Base-by-base conservation (phyloP, 768 basidiomycete genomes). In the Lactifluus subvellereus region DNA sequence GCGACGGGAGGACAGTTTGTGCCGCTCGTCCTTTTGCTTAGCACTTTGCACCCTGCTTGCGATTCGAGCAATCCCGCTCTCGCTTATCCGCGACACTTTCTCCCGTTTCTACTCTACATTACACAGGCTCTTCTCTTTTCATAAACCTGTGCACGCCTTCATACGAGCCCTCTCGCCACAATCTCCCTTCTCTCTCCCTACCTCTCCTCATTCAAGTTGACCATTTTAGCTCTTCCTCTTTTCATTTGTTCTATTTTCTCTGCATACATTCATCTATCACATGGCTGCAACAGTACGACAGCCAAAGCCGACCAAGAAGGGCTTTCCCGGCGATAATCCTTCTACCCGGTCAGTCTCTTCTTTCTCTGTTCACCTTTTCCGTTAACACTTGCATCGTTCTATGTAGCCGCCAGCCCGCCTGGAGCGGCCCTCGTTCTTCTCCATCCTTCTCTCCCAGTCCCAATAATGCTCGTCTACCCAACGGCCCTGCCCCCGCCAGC, bases 391-490 rank as follows among this genome's bases (percentile, higher is more conserved):
- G 6, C 47, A 30, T 30, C 27, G 6, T 51, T 43, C 16, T 50
- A 22, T 54, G 49, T 61, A 81, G 77, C 65, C 76, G 77, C 61
- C 67, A 75, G 57, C 73, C 79, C 66, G 87, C 88, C 33, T 91
- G 89, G 89, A 74, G 82, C 68, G 83, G 82, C 58, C 74, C 86
- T 57, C 84, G 88, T 60, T 78, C 84, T 60, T 87, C 88, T 55
- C 85, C 88, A 18, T 86, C 87, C 2, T 89, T 84, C 74, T 85
- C 87, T 63, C 81, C 87, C 2, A 74, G 65, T 58, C 69, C 73
- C 63, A 71, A 72, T 64, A 64, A 75, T 48, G 71, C 77, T 42
- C 80, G 80, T 54, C 77, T 77, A 27, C 77, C 80, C 49, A 79
- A 73, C 59, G 76, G 67, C 59, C 80, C 72, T 69, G 77, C 72